Conservation (phyloP, 2,329 filamentous ascomycete genomes). For the Scytalidium sp. region DNA sequence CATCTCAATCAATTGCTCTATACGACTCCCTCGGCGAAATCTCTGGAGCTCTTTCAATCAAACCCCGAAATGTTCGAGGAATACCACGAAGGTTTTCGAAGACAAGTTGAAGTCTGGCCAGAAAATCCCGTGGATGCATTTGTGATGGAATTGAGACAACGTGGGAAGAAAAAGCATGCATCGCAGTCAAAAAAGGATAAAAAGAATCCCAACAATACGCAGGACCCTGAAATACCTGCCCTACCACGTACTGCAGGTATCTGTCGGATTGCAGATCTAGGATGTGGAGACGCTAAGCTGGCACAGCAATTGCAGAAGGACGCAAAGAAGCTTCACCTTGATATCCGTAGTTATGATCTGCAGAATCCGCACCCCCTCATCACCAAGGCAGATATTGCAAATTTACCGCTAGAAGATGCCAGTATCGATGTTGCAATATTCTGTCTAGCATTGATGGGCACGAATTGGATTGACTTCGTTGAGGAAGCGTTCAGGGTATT, state of each 20-base stretch:
- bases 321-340: slow-evolving; percentile 64
- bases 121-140: slow-evolving; percentile 93
- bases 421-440: slow-evolving; percentile 87
- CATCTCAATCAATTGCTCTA: slow-evolving; percentile 97
- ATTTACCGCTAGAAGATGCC: slow-evolving; percentile 71
- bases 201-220: slow-evolving; percentile 12
- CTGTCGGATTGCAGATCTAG: slow-evolving; percentile 84
- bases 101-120: slow-evolving; percentile 94
- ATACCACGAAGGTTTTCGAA: slow-evolving; percentile 94
- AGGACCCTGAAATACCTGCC: slow-evolving; percentile 33
- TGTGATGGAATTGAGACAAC: slow-evolving; percentile 64
- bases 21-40: slow-evolving; percentile 80
- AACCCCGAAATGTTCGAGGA: slow-evolving; percentile 93
- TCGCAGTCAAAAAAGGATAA: slow-evolving; percentile 17
- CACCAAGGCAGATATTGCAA: slow-evolving; percentile 84
- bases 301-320: slow-evolving; percentile 65
- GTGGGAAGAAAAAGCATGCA: slow-evolving; percentile 52
- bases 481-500: slow-evolving; percentile 93
- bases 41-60: slow-evolving; percentile 77
- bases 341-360: slow-evolving; percentile 83
- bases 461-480: slow-evolving; percentile 95
- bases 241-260: slow-evolving; percentile 70
- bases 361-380: slow-evolving; percentile 74
- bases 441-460: slow-evolving; percentile 97
- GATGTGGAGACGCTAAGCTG: slow-evolving; percentile 88